Base-by-base conservation (phyloP, 768 basidiomycete species). In the Auriscalpium vulgare region DNA sequence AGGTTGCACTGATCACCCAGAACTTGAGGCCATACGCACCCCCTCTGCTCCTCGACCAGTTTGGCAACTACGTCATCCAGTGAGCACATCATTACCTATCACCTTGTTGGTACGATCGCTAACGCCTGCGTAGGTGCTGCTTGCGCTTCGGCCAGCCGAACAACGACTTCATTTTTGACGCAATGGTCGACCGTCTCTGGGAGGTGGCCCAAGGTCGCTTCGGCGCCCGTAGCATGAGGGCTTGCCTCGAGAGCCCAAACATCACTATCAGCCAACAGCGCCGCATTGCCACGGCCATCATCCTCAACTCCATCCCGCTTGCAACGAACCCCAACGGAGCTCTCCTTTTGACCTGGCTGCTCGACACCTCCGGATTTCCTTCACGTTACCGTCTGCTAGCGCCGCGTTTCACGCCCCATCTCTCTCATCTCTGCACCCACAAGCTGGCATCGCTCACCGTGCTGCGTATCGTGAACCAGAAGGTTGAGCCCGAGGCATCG, bases 281-380 rank as follows among this genome's bases (percentile, higher is more conserved):
- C 68, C 91, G 95, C 37, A 87, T 97, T 62, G 94, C 94, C 10
- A 91, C 92, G 9, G 88, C 95, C 17, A 77, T 99, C 69, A 91
- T 98, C 59, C 78, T 98, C 64, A 98, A 99, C 75, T 95, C 95
- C 7, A 97, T 98, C 55, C 95, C 95, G 35, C 79, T 99, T 56
- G 94, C 95, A 14, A 98, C 95, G 16, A 97, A 97, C 68, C 93
- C 95, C 10, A 99, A 99, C 65, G 97, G 97, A 54, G 95, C 97
- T 1, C 77, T 99, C 51, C 75, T 98, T 55, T 74, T 99, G 54
- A 98, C 95, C 11, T 99, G 97, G 97, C 79, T 99, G 47, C 81
- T 98, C 59, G 97, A 99, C 67, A 87, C 91, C 0, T 97, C 94
- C 47, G 85, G 85, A 60, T 91, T 99, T 76, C 91, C 91, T 2